Evolutionary conservation across 768 basidiomycete species (phyloP).

Genomic region (Trametes punicea): DNA sequence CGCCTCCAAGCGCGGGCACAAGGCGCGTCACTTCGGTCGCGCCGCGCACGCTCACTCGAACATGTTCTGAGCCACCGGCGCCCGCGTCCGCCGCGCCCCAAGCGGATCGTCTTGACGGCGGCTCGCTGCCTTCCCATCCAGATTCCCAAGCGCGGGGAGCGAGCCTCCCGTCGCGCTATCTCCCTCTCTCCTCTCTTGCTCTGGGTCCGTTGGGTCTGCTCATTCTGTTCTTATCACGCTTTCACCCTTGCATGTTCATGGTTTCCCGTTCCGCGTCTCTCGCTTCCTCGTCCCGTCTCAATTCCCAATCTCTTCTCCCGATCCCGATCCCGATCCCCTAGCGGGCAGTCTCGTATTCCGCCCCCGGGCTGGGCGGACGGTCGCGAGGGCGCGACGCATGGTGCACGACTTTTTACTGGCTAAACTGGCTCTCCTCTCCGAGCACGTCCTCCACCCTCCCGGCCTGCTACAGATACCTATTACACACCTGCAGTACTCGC

Average conservation of each 20-base stretch:
- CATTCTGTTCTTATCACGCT: neutral
- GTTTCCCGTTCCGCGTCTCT: neutral
- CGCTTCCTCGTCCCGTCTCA: neutral
- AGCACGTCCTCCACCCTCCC: too few relatives aligned
- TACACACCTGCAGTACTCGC: too few relatives aligned
- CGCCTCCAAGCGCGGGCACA: slow-evolving; percentile 1
- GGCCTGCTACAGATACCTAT: too few relatives aligned
- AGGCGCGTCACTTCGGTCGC: slow-evolving; percentile 21
- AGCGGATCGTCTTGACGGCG: slow-evolving; percentile 13
- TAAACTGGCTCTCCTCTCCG: neutral
- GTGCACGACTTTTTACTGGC: slow-evolving; percentile 12
- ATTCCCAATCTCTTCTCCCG: neutral
- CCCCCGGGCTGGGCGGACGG: slow-evolving; percentile 5
- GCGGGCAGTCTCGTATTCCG: slow-evolving; percentile 6
- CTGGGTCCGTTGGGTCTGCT: neutral
- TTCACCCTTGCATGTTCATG: neutral
- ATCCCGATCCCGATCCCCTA: slow-evolving; percentile 2
- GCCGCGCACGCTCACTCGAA: slow-evolving; percentile 6
- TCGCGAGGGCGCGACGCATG: neutral
- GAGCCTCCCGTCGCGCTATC: slow-evolving; percentile 15
- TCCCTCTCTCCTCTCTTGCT: neutral
- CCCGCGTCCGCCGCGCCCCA: neutral
- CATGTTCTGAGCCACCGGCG: slow-evolving; percentile 9
- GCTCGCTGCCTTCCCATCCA: neutral
- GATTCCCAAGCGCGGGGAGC: slow-evolving; percentile 7